Evolutionary conservation across 1,139 yeast species (phyloP).

Genomic region (Taphrina communis): DNA sequence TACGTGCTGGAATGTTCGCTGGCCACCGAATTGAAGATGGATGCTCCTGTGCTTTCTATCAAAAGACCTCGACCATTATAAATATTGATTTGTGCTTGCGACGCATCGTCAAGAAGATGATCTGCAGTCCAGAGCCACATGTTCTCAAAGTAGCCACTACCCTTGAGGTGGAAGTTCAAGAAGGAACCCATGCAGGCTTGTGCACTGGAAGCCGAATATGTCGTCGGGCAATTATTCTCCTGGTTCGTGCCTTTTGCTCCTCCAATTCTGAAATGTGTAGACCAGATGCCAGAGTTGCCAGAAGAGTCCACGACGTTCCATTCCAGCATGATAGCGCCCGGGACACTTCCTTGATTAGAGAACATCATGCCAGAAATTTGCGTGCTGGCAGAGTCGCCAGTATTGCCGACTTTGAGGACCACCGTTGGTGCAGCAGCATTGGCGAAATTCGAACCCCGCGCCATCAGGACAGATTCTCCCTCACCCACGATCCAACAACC

Average conservation of each 20-base stretch:
- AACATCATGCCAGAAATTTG: conserved; percentile 43
- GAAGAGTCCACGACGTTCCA: conserved; percentile 41
- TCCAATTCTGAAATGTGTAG: conserved; percentile 43
- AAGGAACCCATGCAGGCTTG: conserved; percentile 41
- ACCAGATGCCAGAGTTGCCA: conserved; percentile 42
- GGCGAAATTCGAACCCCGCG: conserved; percentile 38
- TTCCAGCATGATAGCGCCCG: conserved; percentile 42
- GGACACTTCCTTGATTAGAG: conserved; percentile 40
- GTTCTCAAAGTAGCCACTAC: conserved; percentile 42
- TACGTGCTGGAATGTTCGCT: conserved; percentile 42
- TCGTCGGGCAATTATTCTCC: conserved; percentile 20
- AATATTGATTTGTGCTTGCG: conserved; percentile 35
- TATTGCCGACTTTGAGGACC: conserved; percentile 41
- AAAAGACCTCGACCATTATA: conserved; percentile 43
- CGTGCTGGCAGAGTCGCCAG: conserved; percentile 40
- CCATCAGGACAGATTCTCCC: conserved; percentile 42
- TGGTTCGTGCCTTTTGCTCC: conserved; percentile 43
- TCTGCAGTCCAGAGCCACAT: conserved; percentile 45
- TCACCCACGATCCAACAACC: conserved; percentile 43
- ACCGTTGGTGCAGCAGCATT: conserved; percentile 30
- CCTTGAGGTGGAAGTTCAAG: conserved; percentile 41
- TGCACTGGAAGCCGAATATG: conserved; percentile 5
- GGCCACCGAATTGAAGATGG: conserved; percentile 41
- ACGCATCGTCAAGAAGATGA: conserved; percentile 36
- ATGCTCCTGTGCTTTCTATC: conserved; percentile 40